phyloP scores from a whole-genome alignment of 495 filamentous ascomycete species.

The Aspergillus indologenus region DNA sequence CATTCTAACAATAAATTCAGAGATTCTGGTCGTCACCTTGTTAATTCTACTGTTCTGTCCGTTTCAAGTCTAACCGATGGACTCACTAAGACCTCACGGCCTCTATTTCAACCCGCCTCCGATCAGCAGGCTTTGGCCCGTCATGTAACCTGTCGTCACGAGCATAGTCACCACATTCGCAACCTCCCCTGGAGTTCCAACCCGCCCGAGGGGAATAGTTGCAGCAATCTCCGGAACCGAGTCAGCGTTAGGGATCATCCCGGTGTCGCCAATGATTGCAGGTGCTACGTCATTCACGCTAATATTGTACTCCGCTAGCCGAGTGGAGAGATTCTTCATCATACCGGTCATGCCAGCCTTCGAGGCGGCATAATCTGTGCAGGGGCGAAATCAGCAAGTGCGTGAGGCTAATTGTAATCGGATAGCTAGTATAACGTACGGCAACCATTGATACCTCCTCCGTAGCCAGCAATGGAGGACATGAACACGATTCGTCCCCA shows the following conservation, averaged over 20 bases:
- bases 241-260: slow-evolving; percentile 60
- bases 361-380: slow-evolving; percentile 61
- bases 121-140: slow-evolving; percentile 57
- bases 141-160: slow-evolving; percentile 67
- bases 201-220: slow-evolving; percentile 57
- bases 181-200: slow-evolving; percentile 65
- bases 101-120: slow-evolving; percentile 52
- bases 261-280: slow-evolving; percentile 68
- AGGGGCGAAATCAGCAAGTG: background rate
- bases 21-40: no score
- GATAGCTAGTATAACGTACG: slow-evolving; percentile 33
- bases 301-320: slow-evolving; percentile 60
- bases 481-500: slow-evolving; percentile 71
- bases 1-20: no score
- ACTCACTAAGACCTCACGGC: background rate
- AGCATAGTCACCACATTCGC: slow-evolving; percentile 67
- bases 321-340: slow-evolving; percentile 63
- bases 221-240: slow-evolving; percentile 51
- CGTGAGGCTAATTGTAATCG: background rate
- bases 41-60: no score
- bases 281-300: slow-evolving; percentile 75
- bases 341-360: slow-evolving; percentile 63
- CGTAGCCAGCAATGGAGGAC: slow-evolving; percentile 63
- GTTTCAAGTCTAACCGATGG: no score
- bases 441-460: slow-evolving; percentile 65